Evolutionary conservation across 1,284 basidiomycete genomes (phyloP), one percentile per base, ranked within the genome.

Genomic region (Marasmius tenuissimus): DNA sequence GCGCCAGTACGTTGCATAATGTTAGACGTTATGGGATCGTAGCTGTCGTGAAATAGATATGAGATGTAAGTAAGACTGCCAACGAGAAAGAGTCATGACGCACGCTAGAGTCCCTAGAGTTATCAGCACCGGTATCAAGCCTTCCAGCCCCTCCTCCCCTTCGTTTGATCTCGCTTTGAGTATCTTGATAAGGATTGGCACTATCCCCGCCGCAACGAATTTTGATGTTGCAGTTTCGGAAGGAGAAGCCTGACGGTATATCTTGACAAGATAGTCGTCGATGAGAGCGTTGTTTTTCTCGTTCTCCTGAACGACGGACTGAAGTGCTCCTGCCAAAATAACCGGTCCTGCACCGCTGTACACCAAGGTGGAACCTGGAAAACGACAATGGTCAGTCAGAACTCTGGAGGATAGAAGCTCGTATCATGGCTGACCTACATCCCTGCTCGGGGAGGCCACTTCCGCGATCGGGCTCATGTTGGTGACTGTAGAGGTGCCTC

Each of bases 31-130:
- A 38, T 38, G 11, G 52, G 27, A 18, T 54, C 34, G n/a, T 54
- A 20, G 6, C 52, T 54, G 34, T 34, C 16, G 7, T 5, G 2
- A 5, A 8, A 4, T n/a, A 14, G n/a, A 16, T n/a, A n/a, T 42
- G 11, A 52, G 5, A 34, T 12, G 20, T 54, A 16, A 54, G 34
- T 38, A 54, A 18, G 12, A 14, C 4, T 18, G 10, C 12, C 16
- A 34, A 12, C 4, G 38, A 35, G 7, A 33, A 20, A 35, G 37
- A 20, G 16, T n/a, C 1, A 40, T 11, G n/a, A 65, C 69, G n/a
- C 63, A 71, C 68, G 69, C 62, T 34, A 72, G 65, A 49, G 67
- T 59, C 2, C 69, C 69, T 35, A 72, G 52, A 7, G 63, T 62
- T 20, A 70, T 53, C 6, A 72, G 40, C 10, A 71, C 67, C 3